These are phyloP conservation scores for Yamadazyma trypodendri DNA, from an alignment of 1,139 yeast species.

Conservation along the genomic window DNA sequence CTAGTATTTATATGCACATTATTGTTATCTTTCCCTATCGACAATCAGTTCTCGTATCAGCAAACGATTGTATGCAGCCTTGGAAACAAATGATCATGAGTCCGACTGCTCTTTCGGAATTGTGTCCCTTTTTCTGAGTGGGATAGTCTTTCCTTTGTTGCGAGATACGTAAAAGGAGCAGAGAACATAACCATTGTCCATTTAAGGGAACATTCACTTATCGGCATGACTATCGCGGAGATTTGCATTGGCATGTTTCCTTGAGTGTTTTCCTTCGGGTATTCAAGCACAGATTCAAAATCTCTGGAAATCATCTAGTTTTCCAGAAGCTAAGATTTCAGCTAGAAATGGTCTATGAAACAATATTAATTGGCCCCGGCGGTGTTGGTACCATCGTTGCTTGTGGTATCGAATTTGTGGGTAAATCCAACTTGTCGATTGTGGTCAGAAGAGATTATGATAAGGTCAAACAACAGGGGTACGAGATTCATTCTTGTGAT, in stretches of 20 bases:
- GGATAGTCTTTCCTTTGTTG: background rate
- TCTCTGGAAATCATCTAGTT: background rate
- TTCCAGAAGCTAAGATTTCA: background rate
- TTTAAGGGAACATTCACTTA: too few relatives aligned
- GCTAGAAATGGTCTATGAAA: conserved; percentile 20
- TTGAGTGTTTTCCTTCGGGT: background rate
- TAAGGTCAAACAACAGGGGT: conserved; percentile 52
- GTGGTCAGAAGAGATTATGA: conserved; percentile 68
- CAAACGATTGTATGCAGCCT: background rate
- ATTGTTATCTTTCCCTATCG: background rate
- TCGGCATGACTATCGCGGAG: too few relatives aligned
- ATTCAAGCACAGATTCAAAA: background rate
- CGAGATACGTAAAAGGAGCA: background rate
- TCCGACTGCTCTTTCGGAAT: conserved; percentile 1
- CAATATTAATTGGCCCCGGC: conserved; percentile 42
- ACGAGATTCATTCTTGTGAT: conserved; percentile 56
- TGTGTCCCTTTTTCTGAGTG: background rate
- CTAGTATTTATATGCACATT: background rate
- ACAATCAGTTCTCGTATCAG: conserved; percentile 1
- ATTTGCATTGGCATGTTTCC: background rate
- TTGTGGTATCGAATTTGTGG: conserved; percentile 45
- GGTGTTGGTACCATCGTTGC: conserved; percentile 74
- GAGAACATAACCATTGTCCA: too few relatives aligned
- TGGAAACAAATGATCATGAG: background rate
- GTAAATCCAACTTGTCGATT: conserved; percentile 52